Conservation (phyloP, 1,284 basidiomycete genomes). For the Puccinia coronata region DNA sequence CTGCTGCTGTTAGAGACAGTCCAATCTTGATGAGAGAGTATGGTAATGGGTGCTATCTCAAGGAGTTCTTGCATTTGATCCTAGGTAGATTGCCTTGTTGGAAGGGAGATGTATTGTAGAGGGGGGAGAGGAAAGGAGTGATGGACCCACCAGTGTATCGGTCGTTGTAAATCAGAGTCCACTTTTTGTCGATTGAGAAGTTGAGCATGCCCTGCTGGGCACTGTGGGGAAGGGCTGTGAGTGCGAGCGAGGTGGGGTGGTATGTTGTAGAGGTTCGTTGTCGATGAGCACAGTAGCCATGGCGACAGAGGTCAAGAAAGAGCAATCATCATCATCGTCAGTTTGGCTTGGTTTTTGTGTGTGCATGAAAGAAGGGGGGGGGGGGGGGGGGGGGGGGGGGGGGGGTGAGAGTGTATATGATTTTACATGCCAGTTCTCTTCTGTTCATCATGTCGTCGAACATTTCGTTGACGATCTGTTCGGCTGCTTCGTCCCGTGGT, state of each 20-base stretch:
- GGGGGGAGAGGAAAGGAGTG: background rate
- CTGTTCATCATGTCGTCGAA: slow-evolving; percentile 48
- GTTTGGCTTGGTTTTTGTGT: too few species aligned
- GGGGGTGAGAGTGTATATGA: background rate
- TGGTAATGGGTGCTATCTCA: too few species aligned
- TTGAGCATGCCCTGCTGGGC: slow-evolving; percentile 48
- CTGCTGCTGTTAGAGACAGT: background rate
- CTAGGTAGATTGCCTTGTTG: too few species aligned
- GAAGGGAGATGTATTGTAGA: too few species aligned
- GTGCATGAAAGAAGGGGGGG: too few species aligned
- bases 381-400: too few species aligned
- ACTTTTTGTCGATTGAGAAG: slow-evolving; percentile 49
- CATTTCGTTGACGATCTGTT: slow-evolving; percentile 44
- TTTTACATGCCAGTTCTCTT: slow-evolving; percentile 45
- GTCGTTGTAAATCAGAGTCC: slow-evolving; percentile 48
- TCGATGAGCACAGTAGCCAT: too few species aligned
- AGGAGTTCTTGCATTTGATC: too few species aligned
- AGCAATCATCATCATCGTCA: too few species aligned
- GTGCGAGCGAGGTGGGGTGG: too few species aligned
- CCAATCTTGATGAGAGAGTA: background rate
- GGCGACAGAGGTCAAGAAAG: too few species aligned
- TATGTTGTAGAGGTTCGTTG: too few species aligned
- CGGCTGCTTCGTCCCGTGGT: slow-evolving; percentile 25
- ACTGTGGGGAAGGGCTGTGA: slow-evolving; percentile 27
- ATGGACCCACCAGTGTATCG: slow-evolving; percentile 26